phyloP scores from a whole-genome alignment of 169 alveolate genomes.

The Amoebophrya sp. region DNA sequence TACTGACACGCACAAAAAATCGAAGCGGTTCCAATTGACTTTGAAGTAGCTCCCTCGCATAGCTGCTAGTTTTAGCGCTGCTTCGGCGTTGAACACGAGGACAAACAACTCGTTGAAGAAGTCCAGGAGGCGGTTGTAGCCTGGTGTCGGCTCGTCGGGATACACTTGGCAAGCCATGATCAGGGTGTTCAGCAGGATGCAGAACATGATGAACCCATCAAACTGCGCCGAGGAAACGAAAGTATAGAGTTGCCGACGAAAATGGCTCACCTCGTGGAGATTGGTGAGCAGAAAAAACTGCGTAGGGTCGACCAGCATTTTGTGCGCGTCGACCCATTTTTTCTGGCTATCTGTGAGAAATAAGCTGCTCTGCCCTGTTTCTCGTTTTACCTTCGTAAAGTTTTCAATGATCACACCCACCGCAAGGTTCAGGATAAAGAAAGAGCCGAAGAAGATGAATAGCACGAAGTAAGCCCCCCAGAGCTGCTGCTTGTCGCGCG shows the following conservation, averaged over 20 bases:
- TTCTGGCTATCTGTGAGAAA: slow-evolving; percentile 27
- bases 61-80: slow-evolving; percentile 39
- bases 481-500: neutral
- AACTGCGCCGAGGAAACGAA: slow-evolving; percentile 32
- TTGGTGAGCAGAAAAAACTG: neutral
- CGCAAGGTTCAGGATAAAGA: slow-evolving; percentile 50
- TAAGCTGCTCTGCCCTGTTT: slow-evolving; percentile 10
- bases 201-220: slow-evolving; percentile 33
- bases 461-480: slow-evolving; percentile 48
- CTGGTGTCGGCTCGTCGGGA: neutral
- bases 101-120: slow-evolving; percentile 39
- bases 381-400: slow-evolving; percentile 44
- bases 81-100: slow-evolving; percentile 32
- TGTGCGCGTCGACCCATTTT: slow-evolving; percentile 30
- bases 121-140: neutral
- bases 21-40: slow-evolving; percentile 42
- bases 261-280: neutral
- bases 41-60: slow-evolving; percentile 42
- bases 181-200: slow-evolving; percentile 37
- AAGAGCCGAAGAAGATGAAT: slow-evolving; percentile 50
- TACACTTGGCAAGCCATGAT: neutral
- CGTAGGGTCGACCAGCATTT: neutral
- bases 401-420: slow-evolving; percentile 54
- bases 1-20: slow-evolving; percentile 34
- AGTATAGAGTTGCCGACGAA: slow-evolving; percentile 12